Percentiles rank a stretch among this genome's conserved stretches.
Evolutionary conservation across 495 filamentous ascomycete species (phyloP).

Genomic region (Bombardia bombarda): DNA sequence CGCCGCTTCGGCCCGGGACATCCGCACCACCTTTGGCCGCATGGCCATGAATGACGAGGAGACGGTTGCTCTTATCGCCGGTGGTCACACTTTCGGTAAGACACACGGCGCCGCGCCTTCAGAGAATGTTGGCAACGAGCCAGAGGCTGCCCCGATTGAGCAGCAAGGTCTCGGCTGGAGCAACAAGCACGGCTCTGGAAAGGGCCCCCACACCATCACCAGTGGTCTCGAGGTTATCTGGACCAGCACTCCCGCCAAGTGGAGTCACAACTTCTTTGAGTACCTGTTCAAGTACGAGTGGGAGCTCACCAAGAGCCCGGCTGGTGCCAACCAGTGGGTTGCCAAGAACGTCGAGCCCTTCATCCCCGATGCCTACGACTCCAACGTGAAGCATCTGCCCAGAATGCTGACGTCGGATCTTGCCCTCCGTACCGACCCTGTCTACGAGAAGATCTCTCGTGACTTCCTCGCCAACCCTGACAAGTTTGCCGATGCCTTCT

Average conservation of each 20-base stretch:
- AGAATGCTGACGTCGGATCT: conserved; percentile 65
- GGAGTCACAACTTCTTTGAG: conserved; percentile 59
- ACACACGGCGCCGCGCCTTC: conserved; percentile 59
- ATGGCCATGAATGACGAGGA: conserved; percentile 78
- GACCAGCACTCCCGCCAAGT: conserved; percentile 62
- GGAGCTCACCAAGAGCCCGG: conserved; percentile 65
- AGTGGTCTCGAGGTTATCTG: conserved; percentile 66
- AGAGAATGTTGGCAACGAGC: conserved; percentile 53
- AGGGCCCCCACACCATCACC: conserved; percentile 60
- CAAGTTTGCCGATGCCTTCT: conserved; percentile 56
- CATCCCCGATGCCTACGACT: conserved; percentile 61
- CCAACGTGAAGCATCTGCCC: conserved; percentile 56
- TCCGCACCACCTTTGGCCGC: conserved; percentile 61
- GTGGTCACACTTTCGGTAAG: conserved; percentile 69
- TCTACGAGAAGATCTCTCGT: conserved; percentile 64
- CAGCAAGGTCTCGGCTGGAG: conserved; percentile 61
- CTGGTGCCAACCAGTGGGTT: conserved; percentile 64
- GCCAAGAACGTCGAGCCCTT: conserved; percentile 56
- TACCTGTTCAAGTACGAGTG: conserved; percentile 72
- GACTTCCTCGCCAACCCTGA: conserved; percentile 57
- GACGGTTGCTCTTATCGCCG: conserved; percentile 66
- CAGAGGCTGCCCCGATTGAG: conserved; percentile 53
- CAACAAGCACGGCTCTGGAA: conserved; percentile 50
- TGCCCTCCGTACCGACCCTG: conserved; percentile 58
- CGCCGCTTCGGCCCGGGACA: conserved; percentile 56